Percentiles rank a stretch among this genome's conserved stretches.
Evolutionary conservation across 345 rosid genomes (phyloP).

Genomic region (Linum trigynum): DNA sequence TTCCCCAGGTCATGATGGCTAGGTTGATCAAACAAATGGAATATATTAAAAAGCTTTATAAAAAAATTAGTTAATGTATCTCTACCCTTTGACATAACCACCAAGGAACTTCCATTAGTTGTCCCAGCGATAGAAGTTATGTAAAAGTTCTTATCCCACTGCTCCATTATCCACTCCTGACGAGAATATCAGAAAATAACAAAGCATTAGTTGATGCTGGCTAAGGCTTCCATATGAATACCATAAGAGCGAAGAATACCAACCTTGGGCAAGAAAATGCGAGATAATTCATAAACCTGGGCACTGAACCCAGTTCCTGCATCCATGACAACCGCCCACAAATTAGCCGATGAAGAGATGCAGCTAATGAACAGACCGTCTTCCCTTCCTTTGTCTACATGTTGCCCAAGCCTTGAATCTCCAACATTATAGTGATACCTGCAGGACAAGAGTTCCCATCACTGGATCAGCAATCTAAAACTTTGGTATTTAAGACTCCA

Average conservation of each 20-base stretch:
- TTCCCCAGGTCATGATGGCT: background rate
- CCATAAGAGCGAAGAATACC: slow-evolving; percentile 9
- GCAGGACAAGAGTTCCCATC: background rate
- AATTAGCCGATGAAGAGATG: slow-evolving; percentile 78
- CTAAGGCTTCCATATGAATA: slow-evolving; percentile 3
- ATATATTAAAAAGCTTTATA: background rate
- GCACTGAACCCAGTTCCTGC: slow-evolving; percentile 89
- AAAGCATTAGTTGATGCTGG: slow-evolving; percentile 13
- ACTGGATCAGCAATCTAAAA: background rate
- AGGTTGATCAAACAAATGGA: background rate
- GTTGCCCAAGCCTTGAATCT: background rate
- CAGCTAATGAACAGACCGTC: slow-evolving; percentile 84
- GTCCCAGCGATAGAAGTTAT: slow-evolving; percentile 94
- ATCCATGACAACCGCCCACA: slow-evolving; percentile 98
- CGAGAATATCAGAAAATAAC: slow-evolving; percentile 8
- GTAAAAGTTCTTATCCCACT: slow-evolving; percentile 91
- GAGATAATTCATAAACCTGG: slow-evolving; percentile 81
- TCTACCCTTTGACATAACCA: slow-evolving; percentile 89
- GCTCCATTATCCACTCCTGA: slow-evolving; percentile 99
- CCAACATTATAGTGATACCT: slow-evolving; percentile 3
- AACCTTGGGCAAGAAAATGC: slow-evolving; percentile 86
- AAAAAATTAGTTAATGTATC: background rate
- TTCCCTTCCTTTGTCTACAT: slow-evolving; percentile 22
- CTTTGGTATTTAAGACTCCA: background rate
- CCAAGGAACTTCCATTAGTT: slow-evolving; percentile 79